Percentiles rank a stretch among this genome's conserved stretches.
These are phyloP conservation scores for Aspergillus clavatus DNA, from an alignment of 2,329 filamentous ascomycete genomes.

Conservation along the genomic window DNA sequence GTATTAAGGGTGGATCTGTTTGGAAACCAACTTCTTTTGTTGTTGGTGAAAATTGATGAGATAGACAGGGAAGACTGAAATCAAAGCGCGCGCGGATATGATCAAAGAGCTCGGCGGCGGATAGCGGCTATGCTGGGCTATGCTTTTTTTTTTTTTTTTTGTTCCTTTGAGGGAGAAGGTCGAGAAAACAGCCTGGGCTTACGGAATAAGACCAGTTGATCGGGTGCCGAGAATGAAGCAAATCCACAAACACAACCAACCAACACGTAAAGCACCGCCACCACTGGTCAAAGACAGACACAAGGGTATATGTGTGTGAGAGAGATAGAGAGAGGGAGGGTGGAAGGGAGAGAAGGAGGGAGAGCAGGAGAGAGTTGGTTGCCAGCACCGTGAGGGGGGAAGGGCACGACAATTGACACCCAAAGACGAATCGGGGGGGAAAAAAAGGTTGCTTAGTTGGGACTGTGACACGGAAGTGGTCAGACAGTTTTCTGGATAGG, in stretches of 20 bases:
- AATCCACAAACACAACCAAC: not conserved
- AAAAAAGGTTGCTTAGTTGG: conserved; percentile 9
- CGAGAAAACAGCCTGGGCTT: conserved; percentile 7
- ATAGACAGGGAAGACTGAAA: conserved; percentile 8
- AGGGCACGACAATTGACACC: conserved; percentile 6
- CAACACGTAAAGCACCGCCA: not conserved
- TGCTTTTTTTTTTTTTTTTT: conserved; percentile 1
- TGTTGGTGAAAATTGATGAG: conserved; percentile 3
- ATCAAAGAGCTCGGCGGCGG: conserved; percentile 6
- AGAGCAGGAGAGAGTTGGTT: conserved; percentile 9
- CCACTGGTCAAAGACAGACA: not conserved
- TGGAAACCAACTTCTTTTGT: conserved; percentile 1
- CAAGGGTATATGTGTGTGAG: too few species aligned
- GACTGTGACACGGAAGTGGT: conserved; percentile 15
- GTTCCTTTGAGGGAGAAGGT: not conserved
- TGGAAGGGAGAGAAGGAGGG: conserved; percentile 3
- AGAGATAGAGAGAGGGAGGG: too few species aligned
- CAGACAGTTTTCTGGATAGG: conserved; percentile 14
- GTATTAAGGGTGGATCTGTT: conserved; percentile 13
- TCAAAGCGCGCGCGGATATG: conserved; percentile 13
- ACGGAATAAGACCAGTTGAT: conserved; percentile 2
- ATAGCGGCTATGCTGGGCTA: conserved; percentile 15
- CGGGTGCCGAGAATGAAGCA: conserved; percentile 1
- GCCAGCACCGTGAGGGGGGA: too few species aligned
- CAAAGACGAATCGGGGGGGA: conserved; percentile 8